Evolutionary conservation across 2,329 filamentous ascomycete species (phyloP).

Genomic region (Fonsecaea monophora): DNA sequence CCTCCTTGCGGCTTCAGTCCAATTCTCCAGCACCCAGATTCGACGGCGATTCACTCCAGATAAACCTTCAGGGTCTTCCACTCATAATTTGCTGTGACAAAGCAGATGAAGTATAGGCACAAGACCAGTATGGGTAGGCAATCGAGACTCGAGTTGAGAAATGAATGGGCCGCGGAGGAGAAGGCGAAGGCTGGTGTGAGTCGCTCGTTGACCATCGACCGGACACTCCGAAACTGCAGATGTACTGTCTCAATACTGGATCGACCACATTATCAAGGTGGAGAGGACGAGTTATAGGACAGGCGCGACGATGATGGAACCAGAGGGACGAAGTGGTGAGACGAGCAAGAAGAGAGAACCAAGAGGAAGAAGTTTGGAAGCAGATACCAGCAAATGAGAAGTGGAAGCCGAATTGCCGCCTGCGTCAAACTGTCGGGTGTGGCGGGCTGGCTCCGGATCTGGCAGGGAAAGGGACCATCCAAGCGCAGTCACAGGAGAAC

Average conservation of each 20-base stretch:
- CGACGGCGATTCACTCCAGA: conserved; percentile 12
- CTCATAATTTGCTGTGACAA: conserved; percentile 12
- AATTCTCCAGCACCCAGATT: conserved; percentile 15
- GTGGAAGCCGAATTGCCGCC: conserved; percentile 11
- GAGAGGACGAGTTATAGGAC: not conserved
- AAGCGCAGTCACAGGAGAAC: not conserved
- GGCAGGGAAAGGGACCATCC: not conserved
- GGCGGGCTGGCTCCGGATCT: not conserved
- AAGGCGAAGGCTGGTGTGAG: not conserved
- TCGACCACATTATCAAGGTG: not conserved
- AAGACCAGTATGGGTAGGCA: not conserved
- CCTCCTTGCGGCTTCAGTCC: conserved; percentile 16
- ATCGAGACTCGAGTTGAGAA: not conserved
- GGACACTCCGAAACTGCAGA: not conserved
- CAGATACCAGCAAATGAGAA: not conserved
- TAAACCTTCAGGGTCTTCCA: conserved; percentile 17
- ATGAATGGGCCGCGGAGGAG: not conserved
- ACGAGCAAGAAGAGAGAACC: conserved; percentile 1
- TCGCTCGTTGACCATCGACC: not conserved
- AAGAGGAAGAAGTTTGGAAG: not conserved
- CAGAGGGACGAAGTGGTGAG: conserved; percentile 1
- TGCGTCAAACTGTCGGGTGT: not conserved
- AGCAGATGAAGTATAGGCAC: not conserved
- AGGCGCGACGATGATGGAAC: not conserved
- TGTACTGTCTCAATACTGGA: not conserved